These are phyloP conservation scores for Aspergillus persii DNA, from an alignment of 2,329 filamentous ascomycete genomes.

Conservation along the genomic window DNA sequence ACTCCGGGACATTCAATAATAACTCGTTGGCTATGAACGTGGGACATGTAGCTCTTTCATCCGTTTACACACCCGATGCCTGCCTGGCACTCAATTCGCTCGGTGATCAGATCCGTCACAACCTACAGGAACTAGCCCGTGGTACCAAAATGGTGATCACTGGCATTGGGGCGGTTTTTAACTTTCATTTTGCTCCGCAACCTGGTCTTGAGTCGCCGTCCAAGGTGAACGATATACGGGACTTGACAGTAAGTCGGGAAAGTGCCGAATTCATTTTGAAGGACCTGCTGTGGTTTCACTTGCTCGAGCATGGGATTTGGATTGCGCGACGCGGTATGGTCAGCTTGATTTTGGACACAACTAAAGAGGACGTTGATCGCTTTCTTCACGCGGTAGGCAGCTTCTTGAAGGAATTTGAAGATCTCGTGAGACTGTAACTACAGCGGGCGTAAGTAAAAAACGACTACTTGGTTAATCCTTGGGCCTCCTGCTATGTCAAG, in stretches of 20 bases:
- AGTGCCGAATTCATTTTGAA: neutral
- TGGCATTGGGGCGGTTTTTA: neutral
- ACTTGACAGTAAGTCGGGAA: neutral
- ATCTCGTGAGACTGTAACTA: neutral
- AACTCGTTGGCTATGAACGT: conserved; percentile 58
- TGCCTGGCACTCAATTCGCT: neutral
- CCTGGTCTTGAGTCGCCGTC: neutral
- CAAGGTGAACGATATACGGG: neutral
- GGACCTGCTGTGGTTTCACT: neutral
- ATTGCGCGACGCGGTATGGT: neutral
- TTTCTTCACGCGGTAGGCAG: neutral
- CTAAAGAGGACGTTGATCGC: neutral
- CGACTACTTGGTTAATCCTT: too few species aligned
- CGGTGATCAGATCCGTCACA: neutral
- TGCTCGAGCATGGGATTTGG: neutral
- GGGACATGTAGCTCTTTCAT: neutral
- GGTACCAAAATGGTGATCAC: neutral
- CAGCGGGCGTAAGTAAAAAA: too few species aligned
- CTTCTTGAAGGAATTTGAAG: neutral
- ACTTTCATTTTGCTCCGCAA: neutral
- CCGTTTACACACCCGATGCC: neutral
- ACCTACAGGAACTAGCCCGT: neutral
- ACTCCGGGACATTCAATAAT: conserved; percentile 68
- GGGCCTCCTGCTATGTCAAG: too few species aligned
- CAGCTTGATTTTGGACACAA: neutral